phyloP scores from a whole-genome alignment of 2,329 filamentous ascomycete genomes.

The Stemphylium vesicarium region DNA sequence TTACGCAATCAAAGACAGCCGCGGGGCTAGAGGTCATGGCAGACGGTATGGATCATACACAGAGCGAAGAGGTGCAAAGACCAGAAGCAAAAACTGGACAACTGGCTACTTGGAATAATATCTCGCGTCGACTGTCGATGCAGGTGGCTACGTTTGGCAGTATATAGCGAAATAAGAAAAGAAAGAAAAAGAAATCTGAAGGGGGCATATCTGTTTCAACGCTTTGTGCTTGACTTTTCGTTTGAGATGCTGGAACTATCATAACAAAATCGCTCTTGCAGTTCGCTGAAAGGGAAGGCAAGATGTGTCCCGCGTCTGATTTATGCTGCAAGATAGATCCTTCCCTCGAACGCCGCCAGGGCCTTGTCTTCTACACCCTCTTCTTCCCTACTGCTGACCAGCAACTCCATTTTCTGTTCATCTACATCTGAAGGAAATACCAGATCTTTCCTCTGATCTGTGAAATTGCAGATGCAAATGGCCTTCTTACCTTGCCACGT shows the following conservation, averaged over 20 bases:
- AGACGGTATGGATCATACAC: constrained; percentile 15
- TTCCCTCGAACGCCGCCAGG: constrained; percentile 38
- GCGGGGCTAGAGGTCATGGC: constrained; percentile 31
- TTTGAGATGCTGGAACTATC: no score
- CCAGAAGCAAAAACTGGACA: constrained; percentile 24
- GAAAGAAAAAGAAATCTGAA: no score
- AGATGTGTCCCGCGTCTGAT: neutral
- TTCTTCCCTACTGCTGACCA: constrained; percentile 31
- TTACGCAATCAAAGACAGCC: constrained; percentile 44
- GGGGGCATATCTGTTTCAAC: no score
- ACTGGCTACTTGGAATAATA: constrained; percentile 43
- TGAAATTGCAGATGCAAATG: constrained; percentile 46
- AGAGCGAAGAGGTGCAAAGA: constrained; percentile 17
- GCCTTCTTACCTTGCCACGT: constrained; percentile 38
- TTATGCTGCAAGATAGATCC: constrained; percentile 34
- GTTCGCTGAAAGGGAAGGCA: no score
- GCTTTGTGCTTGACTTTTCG: no score
- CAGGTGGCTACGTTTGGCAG: constrained; percentile 21
- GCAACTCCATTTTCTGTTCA: constrained; percentile 37
- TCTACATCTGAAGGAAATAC: constrained; percentile 39
- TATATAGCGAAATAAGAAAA: neutral
- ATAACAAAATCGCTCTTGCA: no score
- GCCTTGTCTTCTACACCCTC: constrained; percentile 22
- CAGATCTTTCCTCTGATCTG: constrained; percentile 39
- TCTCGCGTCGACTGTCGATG: constrained; percentile 40